Base-by-base conservation (phyloP, 2,329 filamentous ascomycete genomes). In the Colletotrichum abscissum region DNA sequence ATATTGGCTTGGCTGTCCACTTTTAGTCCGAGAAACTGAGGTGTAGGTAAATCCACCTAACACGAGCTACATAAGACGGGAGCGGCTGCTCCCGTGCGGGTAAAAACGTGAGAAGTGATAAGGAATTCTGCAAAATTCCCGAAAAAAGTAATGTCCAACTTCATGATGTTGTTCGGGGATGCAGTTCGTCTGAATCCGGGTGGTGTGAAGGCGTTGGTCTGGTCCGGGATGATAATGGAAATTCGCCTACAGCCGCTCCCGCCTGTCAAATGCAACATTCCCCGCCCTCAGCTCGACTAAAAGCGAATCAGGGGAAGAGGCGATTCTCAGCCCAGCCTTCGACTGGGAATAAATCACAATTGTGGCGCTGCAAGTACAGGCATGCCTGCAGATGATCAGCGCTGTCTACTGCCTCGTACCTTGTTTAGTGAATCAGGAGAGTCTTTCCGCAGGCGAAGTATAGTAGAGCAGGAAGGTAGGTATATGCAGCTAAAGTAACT, bases 1-100 rank as follows among this genome's bases (percentile, higher is more conserved):
- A 42, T 67, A 70, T 67, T 67, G 68, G 63, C 55, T 60, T 70
- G 63, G 68, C 68, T 55, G 42, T 19, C 55, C 30, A 16, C 54
- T 58, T 59, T 49, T 5, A 26, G 12, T 14, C 14, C 55, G 16
- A 9, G 30, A 49, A 22, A 6, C 63, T 24, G 24, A 22, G 38
- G 28, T 46, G 2, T 3, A 9, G 55, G 24, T 19, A 42, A 19
- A 8, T 63, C 38, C 55, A 28, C 33, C 28, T 16, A n/a, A 62
- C 14, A 33, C 22, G 28, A 33, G n/a, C 30, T 68, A 19, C 5
- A 11, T 3, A 14, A 26, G 35, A 22, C 42, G 24, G 22, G 16
- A 30, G 5, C 30, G 19, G 58, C 22, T 46, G 22, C 14, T 7
- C 24, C 22, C 11, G 12, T 19, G 16, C 30, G 57, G 24, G 19